Conservation (phyloP, 352 stramenopile species). For the Phytophthora europaea region DNA sequence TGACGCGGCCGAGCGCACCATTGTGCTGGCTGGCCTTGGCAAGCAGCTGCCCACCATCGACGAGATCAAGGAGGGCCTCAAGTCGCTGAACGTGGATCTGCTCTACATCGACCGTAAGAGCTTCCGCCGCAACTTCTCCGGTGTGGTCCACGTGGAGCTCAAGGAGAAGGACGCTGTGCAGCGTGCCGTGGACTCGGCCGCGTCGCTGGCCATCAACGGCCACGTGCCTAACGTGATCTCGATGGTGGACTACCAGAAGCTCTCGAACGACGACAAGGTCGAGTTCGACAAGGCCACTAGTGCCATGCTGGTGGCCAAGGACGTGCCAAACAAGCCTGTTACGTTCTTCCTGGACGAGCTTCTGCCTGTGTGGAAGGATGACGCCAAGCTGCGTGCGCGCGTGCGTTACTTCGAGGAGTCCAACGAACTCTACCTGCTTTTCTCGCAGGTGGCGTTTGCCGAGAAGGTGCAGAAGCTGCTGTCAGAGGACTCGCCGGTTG, state of each 20-base stretch:
- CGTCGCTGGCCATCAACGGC: conserved; percentile 67
- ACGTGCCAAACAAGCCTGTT: conserved; percentile 79
- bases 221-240: conserved; percentile 67
- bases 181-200: conserved; percentile 57
- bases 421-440: conserved; percentile 84
- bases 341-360: conserved; percentile 82
- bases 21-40: conserved; percentile 81
- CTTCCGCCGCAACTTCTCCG: conserved; percentile 77
- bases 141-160: conserved; percentile 82
- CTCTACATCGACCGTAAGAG: conserved; percentile 82
- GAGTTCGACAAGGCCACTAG: conserved; percentile 89
- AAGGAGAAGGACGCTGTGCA: conserved; percentile 66
- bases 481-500: conserved; percentile 46
- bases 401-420: conserved; percentile 76
- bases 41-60: conserved; percentile 74
- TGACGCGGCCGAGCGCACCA: conserved; percentile 67
- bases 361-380: conserved; percentile 74
- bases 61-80: conserved; percentile 79
- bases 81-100: conserved; percentile 63
- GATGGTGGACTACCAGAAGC: conserved; percentile 65
- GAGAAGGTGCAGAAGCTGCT: conserved; percentile 67
- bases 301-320: conserved; percentile 86
- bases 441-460: conserved; percentile 75
- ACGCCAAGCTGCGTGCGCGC: conserved; percentile 70
- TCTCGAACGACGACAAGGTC: conserved; percentile 74